phyloP scores from a whole-genome alignment of 805 yeast species.

The Saccharomycopsis malanga region DNA sequence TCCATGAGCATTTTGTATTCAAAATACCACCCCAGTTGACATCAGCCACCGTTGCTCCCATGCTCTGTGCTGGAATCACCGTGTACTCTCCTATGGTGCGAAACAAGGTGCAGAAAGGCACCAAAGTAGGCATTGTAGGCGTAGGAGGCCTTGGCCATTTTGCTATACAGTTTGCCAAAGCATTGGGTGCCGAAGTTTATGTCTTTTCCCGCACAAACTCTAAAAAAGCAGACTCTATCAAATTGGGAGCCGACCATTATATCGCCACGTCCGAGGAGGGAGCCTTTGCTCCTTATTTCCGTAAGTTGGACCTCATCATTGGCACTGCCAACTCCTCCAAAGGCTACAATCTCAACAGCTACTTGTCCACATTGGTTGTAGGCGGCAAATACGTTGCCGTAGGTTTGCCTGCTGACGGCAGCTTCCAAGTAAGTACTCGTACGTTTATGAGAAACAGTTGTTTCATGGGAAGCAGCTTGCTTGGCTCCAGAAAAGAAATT shows the following conservation, averaged over 20 bases:
- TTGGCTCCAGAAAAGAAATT: slow-evolving; percentile 61
- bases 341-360: slow-evolving; percentile 14
- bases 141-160: slow-evolving; percentile 54
- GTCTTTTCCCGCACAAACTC: slow-evolving; percentile 46
- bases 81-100: slow-evolving; percentile 60
- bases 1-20: slow-evolving; percentile 55
- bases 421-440: slow-evolving; percentile 23
- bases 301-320: slow-evolving; percentile 25
- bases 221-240: slow-evolving; percentile 42
- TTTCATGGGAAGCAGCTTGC: slow-evolving; percentile 29
- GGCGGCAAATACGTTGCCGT: slow-evolving; percentile 55
- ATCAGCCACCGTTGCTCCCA: slow-evolving; percentile 56
- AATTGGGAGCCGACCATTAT: slow-evolving; percentile 47
- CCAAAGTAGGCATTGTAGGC: slow-evolving; percentile 47
- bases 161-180: slow-evolving; percentile 50
- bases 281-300: slow-evolving; percentile 22
- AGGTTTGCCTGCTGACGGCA: slow-evolving; percentile 52
- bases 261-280: slow-evolving; percentile 43
- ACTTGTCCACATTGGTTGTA: slow-evolving; percentile 39
- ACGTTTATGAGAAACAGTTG: slow-evolving; percentile 39
- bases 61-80: slow-evolving; percentile 74
- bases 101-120: slow-evolving; percentile 42
- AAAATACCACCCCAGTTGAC: slow-evolving; percentile 52
- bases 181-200: slow-evolving; percentile 52
- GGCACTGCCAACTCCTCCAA: slow-evolving; percentile 42